Conservation (phyloP, 2,329 filamentous ascomycete species). For the Fusarium oxysporum region DNA sequence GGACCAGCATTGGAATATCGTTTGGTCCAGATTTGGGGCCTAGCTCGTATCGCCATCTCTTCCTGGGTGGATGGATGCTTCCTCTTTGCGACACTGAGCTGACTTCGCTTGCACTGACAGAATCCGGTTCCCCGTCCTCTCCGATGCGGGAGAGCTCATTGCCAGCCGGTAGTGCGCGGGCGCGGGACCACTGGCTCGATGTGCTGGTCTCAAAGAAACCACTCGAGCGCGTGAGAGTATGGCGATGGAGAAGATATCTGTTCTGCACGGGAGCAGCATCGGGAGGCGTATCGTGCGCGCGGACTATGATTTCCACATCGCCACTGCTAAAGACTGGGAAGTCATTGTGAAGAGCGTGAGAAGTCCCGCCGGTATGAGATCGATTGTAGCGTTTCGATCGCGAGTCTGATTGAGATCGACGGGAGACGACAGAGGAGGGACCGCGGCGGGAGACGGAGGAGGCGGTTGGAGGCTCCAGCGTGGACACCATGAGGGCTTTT, state of each 20-base stretch:
- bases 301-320: constrained; percentile 90
- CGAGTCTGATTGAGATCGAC: constrained; percentile 66
- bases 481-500: constrained; percentile 69
- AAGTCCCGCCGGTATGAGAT: constrained; percentile 80
- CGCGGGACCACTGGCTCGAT: constrained; percentile 76
- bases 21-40: constrained; percentile 78
- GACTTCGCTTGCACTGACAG: constrained; percentile 38
- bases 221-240: constrained; percentile 90
- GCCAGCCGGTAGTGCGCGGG: constrained; percentile 46
- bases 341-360: constrained; percentile 83
- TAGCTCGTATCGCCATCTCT: constrained; percentile 87
- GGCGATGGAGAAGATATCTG: constrained; percentile 85
- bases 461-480: constrained; percentile 61
- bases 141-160: constrained; percentile 67
- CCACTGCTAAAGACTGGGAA: constrained; percentile 94
- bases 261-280: constrained; percentile 64
- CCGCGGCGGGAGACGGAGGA: constrained; percentile 69
- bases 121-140: constrained; percentile 52
- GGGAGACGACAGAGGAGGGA: constrained; percentile 68
- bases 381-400: constrained; percentile 80
- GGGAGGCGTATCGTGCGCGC: constrained; percentile 58
- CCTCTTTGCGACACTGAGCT: constrained; percentile 31
- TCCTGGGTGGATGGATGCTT: constrained; percentile 48
- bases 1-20: constrained; percentile 89
- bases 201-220: constrained; percentile 93